phyloP scores from a whole-genome alignment of 441 rosid species.

The Erysimum cheiri region DNA sequence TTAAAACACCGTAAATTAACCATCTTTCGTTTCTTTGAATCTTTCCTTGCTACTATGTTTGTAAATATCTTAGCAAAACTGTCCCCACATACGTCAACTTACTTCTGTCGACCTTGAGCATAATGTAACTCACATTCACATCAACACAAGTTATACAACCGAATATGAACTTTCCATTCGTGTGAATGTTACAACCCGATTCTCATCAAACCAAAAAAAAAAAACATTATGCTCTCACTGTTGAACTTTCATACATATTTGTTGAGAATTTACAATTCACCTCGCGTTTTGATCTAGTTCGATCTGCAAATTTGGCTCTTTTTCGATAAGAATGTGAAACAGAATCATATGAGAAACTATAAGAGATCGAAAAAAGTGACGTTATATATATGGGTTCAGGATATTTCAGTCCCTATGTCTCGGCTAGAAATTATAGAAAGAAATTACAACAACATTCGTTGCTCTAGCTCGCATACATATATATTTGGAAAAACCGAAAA shows the following conservation, averaged over 20 bases:
- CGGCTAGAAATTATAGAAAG: too few relatives aligned
- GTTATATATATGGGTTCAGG: background rate
- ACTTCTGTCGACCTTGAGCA: slow-evolving; percentile 17
- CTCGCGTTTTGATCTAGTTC: background rate
- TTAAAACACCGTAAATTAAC: background rate
- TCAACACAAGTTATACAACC: background rate
- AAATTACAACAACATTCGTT: background rate
- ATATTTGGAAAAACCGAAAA: too few relatives aligned
- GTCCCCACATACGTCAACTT: slow-evolving; percentile 19
- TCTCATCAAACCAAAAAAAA: background rate
- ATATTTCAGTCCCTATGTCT: too few relatives aligned
- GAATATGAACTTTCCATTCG: background rate
- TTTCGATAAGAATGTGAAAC: background rate
- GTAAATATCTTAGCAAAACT: slow-evolving; percentile 7
- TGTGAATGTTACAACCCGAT: slow-evolving; percentile 2
- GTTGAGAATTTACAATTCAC: background rate
- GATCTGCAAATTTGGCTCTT: background rate
- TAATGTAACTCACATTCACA: slow-evolving; percentile 24
- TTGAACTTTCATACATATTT: background rate
- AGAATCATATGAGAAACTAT: background rate
- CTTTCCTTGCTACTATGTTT: background rate
- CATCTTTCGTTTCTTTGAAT: background rate
- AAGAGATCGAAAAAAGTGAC: background rate
- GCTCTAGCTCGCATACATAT: too few relatives aligned
- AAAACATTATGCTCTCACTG: background rate